A percentile compares a stretch with the other conserved stretches of the same genome.
These are phyloP conservation scores for Grosmannia serpens DNA, from an alignment of 2,329 filamentous ascomycete genomes.

Conservation along the genomic window DNA sequence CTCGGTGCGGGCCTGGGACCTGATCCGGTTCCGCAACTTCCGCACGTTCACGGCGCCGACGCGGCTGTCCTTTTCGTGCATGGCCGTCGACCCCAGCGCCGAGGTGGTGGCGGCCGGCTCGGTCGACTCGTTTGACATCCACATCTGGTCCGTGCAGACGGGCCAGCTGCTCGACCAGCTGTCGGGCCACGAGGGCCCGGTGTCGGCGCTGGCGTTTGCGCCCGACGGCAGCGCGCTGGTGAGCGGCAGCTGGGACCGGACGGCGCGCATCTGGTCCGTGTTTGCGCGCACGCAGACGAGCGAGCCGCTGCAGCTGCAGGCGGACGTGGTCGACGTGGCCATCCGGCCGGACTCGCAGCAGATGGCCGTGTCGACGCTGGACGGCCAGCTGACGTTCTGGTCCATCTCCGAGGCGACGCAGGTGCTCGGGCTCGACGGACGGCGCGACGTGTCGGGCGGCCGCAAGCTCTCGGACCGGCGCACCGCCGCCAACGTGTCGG, in stretches of 20 bases:
- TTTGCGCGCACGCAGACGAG: constrained; percentile 91
- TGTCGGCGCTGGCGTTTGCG: constrained; percentile 79
- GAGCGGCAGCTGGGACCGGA: constrained; percentile 94
- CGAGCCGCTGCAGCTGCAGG: constrained; percentile 83
- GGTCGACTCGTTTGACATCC: constrained; percentile 90
- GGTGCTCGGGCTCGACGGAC: constrained; percentile 73
- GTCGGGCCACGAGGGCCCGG: constrained; percentile 85
- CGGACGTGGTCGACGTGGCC: constrained; percentile 78
- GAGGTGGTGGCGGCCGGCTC: constrained; percentile 95
- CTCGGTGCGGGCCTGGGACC: constrained; percentile 88
- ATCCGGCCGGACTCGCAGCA: constrained; percentile 86
- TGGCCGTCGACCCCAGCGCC: constrained; percentile 93
- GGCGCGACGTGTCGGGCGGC: constrained; percentile 85
- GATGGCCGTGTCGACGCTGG: constrained; percentile 80
- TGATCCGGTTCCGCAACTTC: constrained; percentile 94
- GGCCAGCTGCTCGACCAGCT: constrained; percentile 87
- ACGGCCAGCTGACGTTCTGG: constrained; percentile 95
- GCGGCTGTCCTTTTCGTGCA: constrained; percentile 79
- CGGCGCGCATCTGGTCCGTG: constrained; percentile 90
- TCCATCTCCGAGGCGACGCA: constrained; percentile 80
- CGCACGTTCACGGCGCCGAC: constrained; percentile 92
- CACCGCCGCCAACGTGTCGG: constrained; percentile 80
- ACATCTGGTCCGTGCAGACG: constrained; percentile 97
- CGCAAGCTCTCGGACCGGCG: constrained; percentile 78
- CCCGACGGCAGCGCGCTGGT: constrained; percentile 74